Base-by-base conservation (phyloP, 2,329 filamentous ascomycete genomes). In the Aspergillus eucalypticola region DNA sequence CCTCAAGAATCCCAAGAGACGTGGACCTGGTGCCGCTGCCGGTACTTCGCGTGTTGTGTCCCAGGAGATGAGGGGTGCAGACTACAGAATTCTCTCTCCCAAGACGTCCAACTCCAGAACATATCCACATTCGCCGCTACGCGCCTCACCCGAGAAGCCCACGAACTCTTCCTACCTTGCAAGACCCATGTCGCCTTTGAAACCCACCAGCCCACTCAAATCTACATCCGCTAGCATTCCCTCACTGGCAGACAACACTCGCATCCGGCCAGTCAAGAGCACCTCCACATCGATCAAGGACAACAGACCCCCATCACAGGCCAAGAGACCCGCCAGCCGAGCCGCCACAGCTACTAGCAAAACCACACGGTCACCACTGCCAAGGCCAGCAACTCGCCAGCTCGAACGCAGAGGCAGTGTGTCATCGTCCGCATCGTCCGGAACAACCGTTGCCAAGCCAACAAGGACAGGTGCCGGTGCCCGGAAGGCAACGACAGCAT, bases 71-170 rank as follows among this genome's bases (percentile, higher is more conserved):
- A 76, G 67, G 69, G 81, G 64, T 69, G 79, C 65, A 75, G 85
- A 62, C 78, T 82, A 53, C 83, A 89, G 73, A 23, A 84, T 96
- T 39, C 82, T 96, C 2, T 96, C 92, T 1, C 92, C 92, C 2
- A 89, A 90, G 55, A 93, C 91, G 0, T 88, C 89, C 60, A 96
- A 96, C 71, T 90, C 90, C 5, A 87, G 90, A 54, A 83, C 90
- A 15, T 79, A 85, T 21, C 85, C 85, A 19, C 84, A 86, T 52
- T 85, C 83, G 1, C 83, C 83, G 1, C 69, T 83, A 58, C 77
- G 79, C 74, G 65, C 71, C 10, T 77, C 76, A 3, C 75, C 76
- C 15, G 73, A 82, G 69, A 74, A 76, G 60, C 61, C 71, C 4
- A 74, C 80, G 21, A 74, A 79, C 6, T 88, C 89, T 70, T 81